Evolutionary conservation across 2,329 filamentous ascomycete genomes (phyloP).

Genomic region (Paracamarosporium sp.): DNA sequence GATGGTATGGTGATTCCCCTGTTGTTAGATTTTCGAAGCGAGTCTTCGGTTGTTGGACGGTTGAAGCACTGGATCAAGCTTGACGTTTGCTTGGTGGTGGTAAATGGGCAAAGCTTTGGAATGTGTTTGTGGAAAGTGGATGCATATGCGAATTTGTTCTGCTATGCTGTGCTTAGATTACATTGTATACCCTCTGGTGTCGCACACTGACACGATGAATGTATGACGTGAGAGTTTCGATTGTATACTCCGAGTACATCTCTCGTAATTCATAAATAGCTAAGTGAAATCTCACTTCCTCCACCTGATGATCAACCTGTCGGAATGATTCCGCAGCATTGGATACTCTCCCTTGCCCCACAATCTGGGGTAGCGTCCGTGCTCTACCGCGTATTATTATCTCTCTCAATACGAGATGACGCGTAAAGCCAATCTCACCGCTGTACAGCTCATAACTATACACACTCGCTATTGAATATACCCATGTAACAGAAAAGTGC

Average conservation of each 20-base stretch:
- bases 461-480: not conserved
- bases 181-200: not conserved
- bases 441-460: not conserved
- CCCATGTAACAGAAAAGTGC: not conserved
- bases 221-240: not conserved
- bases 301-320: not conserved
- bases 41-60: not conserved
- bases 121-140: not conserved
- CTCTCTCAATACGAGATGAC: not conserved
- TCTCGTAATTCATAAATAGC: too few species aligned
- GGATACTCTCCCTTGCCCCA: not conserved
- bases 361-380: slow-evolving; percentile 3
- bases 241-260: not conserved
- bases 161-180: not conserved
- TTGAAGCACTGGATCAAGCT: too few species aligned
- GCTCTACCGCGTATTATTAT: not conserved
- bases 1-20: not conserved
- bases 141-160: not conserved
- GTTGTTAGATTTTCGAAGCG: not conserved
- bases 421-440: not conserved
- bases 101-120: too few species aligned
- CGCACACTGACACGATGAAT: not conserved
- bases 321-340: not conserved
- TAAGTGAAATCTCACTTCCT: too few species aligned
- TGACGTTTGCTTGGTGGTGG: too few species aligned